Evolutionary conservation across 2,329 filamentous ascomycete genomes (phyloP).

Genomic region (Pyrenochaeta sp.): DNA sequence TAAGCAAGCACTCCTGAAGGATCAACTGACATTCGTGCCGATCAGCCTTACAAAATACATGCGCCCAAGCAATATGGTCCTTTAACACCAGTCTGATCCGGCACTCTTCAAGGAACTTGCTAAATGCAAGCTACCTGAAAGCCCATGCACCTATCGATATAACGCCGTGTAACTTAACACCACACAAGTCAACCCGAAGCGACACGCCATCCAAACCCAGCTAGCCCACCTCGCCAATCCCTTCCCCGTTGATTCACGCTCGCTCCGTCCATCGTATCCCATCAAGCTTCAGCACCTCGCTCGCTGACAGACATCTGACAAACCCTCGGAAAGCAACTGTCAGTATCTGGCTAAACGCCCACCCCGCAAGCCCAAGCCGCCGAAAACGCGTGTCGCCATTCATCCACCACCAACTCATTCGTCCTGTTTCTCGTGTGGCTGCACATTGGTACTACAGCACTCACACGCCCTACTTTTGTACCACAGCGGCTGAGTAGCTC

Average conservation of each 20-base stretch:
- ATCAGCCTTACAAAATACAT: neutral
- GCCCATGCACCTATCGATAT: no score
- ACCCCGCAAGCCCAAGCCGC: neutral
- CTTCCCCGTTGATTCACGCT: neutral
- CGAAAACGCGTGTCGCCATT: neutral
- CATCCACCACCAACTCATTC: constrained; percentile 17
- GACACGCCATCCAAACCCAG: neutral
- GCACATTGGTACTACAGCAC: constrained; percentile 16
- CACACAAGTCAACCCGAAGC: neutral
- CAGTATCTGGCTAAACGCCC: constrained; percentile 12
- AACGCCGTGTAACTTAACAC: neutral
- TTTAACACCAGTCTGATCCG: no score
- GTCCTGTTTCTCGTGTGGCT: constrained; percentile 20
- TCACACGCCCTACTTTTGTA: neutral
- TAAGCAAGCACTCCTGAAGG: no score
- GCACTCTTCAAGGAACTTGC: no score
- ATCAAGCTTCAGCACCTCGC: constrained; percentile 4
- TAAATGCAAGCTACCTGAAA: no score
- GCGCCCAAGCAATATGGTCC: no score
- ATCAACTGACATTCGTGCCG: neutral
- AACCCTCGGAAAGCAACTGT: neutral
- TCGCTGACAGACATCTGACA: constrained; percentile 20
- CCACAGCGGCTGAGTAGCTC: neutral
- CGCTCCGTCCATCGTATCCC: constrained; percentile 3
- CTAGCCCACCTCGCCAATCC: neutral